Evolutionary conservation across 257 asterid genomes (phyloP).

Genomic region (Mitragyna speciosa): DNA sequence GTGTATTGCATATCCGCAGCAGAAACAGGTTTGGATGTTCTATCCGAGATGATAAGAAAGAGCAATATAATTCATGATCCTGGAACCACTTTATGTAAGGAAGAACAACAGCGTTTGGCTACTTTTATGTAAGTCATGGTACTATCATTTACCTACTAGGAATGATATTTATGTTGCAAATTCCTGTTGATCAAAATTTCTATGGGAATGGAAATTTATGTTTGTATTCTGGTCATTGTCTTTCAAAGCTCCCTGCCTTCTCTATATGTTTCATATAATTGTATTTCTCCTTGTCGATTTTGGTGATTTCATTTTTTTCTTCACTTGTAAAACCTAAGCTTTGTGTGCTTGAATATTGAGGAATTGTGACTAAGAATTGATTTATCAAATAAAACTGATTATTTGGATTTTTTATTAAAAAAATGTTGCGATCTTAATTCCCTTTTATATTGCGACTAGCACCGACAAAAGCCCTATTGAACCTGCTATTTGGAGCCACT

Average conservation of each 20-base stretch:
- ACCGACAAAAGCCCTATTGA: constrained; percentile 50
- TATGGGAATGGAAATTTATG: neutral
- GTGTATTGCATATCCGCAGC: constrained; percentile 43
- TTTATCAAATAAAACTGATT: neutral
- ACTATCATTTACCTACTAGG: neutral
- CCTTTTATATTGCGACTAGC: constrained; percentile 36
- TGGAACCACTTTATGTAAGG: constrained; percentile 26
- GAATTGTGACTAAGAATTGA: too few species aligned
- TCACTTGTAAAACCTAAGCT: too few species aligned
- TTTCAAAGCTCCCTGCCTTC: too few species aligned
- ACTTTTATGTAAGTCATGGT: constrained; percentile 37
- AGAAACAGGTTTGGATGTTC: constrained; percentile 49
- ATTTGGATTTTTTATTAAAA: neutral
- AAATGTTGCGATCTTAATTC: neutral
- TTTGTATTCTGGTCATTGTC: too few species aligned
- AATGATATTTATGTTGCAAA: neutral
- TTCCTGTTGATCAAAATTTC: neutral
- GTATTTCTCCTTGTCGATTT: too few species aligned
- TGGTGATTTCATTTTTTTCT: neutral
- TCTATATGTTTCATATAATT: too few species aligned
- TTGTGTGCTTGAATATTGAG: too few species aligned
- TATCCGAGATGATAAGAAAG: constrained; percentile 37
- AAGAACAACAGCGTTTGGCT: constrained; percentile 24
- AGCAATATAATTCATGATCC: constrained; percentile 30
- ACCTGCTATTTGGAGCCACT: constrained; percentile 46